Evolutionary conservation across 73 alveolate genomes (phyloP), one percentile per base, ranked within the genome.

Genomic region (Urostyla sp.): DNA sequence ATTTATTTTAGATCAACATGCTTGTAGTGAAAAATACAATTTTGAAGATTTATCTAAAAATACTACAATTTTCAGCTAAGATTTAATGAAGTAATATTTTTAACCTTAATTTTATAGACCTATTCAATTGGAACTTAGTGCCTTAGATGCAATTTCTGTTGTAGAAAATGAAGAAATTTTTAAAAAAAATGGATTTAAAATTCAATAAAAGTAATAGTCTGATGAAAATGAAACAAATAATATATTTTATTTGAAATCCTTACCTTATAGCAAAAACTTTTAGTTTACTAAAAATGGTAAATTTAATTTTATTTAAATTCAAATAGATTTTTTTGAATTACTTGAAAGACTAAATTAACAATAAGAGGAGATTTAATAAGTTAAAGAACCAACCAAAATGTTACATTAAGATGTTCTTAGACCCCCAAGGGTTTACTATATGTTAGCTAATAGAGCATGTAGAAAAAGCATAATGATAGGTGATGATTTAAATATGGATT

Each of bases 401-500:
- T 63, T 87, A 15, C 92, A 84, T 54, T 74, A 74, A 45, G 84
- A 73, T 13, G 20, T 74, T 49, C 80, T 92, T 57, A 83, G 96
- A 67, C 96, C 98, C 38, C 83, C 87, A 38, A 95, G 93, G 67
- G 92, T 89, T 28, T 75, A 88, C 60, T 66, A 80, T 58, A 88
- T 88, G 73, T 67, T 97, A 6, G 99, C 99, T 0, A 84, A 98
- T 0, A 72, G 96, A 74, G 99, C 99, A 15, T 97, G 99, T 56
- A 77, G 99, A 82, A 81, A 87, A 75, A 91, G 98, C 1, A 93
- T 94, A 13, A 97, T 95, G 99, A 91, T 97, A 38, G 99, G 99
- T 0, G 86, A 74, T 4, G 87, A 91, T 27, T 61, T 97, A 44
- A 93, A 89, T 75, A 45, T 56, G 46, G 49, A 55, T 48, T 69